These are phyloP conservation scores for Alloascoidea hylecoeti DNA, from an alignment of 805 yeast genomes.

Conservation along the genomic window DNA sequence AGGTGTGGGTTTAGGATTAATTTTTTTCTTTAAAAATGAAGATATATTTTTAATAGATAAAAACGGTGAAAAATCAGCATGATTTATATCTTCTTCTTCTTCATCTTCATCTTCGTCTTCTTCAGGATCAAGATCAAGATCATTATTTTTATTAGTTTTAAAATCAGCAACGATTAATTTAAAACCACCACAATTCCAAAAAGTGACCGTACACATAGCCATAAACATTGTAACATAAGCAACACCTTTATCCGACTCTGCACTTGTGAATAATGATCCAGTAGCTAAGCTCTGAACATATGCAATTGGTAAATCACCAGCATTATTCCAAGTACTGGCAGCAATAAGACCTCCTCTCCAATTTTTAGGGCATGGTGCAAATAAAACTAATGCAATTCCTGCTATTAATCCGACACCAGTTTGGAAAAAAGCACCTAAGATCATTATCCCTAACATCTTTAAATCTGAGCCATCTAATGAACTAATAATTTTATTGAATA, in stretches of 20 bases:
- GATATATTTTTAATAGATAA: no score
- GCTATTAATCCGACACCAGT: slow-evolving; percentile 30
- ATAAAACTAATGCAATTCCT: slow-evolving; percentile 11
- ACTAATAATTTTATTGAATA: slow-evolving; percentile 58
- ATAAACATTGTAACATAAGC: slow-evolving; percentile 73
- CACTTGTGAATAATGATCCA: slow-evolving; percentile 39
- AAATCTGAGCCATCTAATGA: slow-evolving; percentile 57
- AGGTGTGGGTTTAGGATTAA: no score
- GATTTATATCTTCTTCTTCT: no score
- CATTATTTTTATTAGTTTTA: no score
- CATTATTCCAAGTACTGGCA: slow-evolving; percentile 67
- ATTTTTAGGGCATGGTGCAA: slow-evolving; percentile 45
- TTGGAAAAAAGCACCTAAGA: slow-evolving; percentile 30
- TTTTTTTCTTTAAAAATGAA: no score
- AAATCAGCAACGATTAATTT: slow-evolving; percentile 62
- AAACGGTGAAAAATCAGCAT: no score
- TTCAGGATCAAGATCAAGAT: no score
- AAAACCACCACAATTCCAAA: slow-evolving; percentile 69
- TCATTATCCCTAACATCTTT: slow-evolving; percentile 52
- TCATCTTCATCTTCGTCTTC: no score
- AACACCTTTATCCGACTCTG: slow-evolving; percentile 59
- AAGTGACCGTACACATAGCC: slow-evolving; percentile 49
- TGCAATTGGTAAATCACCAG: slow-evolving; percentile 77
- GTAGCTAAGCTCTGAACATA: slow-evolving; percentile 51
- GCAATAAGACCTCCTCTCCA: slow-evolving; percentile 70